Percentiles rank a stretch among this genome's conserved stretches.
Conservation (phyloP, 2,329 filamentous ascomycete species). For the Claviceps maximensis region DNA sequence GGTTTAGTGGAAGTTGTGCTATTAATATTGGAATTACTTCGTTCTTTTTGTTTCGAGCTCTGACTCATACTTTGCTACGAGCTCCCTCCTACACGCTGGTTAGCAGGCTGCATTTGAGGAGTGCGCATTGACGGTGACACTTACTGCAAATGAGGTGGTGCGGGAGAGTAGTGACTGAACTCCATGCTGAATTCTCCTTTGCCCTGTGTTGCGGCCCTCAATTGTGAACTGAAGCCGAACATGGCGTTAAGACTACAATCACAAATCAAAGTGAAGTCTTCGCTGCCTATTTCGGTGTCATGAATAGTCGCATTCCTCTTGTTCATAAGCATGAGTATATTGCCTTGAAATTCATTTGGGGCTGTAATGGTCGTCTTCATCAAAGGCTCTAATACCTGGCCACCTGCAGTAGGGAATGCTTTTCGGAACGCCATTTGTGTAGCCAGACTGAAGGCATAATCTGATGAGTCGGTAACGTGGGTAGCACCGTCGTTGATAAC, state of each 20-base stretch:
- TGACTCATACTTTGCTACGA: constrained; percentile 44
- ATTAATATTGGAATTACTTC: constrained; percentile 24
- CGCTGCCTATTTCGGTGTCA: constrained; percentile 84
- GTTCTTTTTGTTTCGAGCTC: constrained; percentile 44
- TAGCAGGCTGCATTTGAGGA: background rate
- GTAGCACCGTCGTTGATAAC: constrained; percentile 92
- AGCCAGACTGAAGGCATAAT: constrained; percentile 89
- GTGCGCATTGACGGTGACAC: constrained; percentile 20
- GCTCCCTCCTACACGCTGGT: constrained; percentile 36
- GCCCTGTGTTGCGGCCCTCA: constrained; percentile 87
- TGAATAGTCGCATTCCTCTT: constrained; percentile 92
- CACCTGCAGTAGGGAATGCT: constrained; percentile 68
- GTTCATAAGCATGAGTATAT: constrained; percentile 87
- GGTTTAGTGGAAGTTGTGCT: background rate
- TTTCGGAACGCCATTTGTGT: constrained; percentile 96
- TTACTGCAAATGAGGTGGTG: constrained; percentile 79
- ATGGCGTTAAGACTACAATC: constrained; percentile 93
- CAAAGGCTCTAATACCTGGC: constrained; percentile 80
- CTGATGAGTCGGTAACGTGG: constrained; percentile 94
- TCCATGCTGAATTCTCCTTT: constrained; percentile 99
- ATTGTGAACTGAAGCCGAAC: constrained; percentile 90
- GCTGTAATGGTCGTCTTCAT: constrained; percentile 98
- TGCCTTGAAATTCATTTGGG: constrained; percentile 94
- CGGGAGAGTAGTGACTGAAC: constrained; percentile 87
- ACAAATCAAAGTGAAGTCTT: constrained; percentile 85